Conservation (phyloP, 768 basidiomycete genomes). For the Crepidotus variabilis region DNA sequence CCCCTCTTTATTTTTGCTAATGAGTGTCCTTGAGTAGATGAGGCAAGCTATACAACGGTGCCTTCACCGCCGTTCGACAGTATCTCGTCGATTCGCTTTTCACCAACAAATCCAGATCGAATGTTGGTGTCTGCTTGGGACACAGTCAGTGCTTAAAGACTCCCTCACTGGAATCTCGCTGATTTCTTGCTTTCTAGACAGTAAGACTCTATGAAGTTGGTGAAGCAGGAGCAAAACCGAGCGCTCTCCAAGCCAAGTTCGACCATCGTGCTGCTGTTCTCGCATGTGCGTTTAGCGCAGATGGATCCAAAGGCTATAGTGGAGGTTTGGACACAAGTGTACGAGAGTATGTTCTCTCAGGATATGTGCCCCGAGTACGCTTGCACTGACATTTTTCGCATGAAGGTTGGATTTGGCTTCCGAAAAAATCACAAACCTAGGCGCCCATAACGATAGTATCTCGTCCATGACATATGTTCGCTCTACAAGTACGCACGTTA, state of each 20-base stretch:
- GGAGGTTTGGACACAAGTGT: conserved; percentile 86
- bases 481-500: conserved; percentile 51
- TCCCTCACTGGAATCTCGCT: conserved; percentile 6
- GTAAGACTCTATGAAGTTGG: conserved; percentile 53
- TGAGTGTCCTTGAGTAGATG: neutral
- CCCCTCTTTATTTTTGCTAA: too few relatives aligned
- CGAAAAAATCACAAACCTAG: conserved; percentile 70
- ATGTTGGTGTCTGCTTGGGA: conserved; percentile 92
- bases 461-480: conserved; percentile 71
- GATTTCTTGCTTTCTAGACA: conserved; percentile 19
- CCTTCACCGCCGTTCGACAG: conserved; percentile 80
- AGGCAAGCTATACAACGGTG: neutral
- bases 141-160: conserved; percentile 36
- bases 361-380: conserved; percentile 13
- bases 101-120: conserved; percentile 73
- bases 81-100: conserved; percentile 77
- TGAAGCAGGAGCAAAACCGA: conserved; percentile 53
- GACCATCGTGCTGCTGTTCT: conserved; percentile 88
- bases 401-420: conserved; percentile 71
- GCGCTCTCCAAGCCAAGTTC: conserved; percentile 75
- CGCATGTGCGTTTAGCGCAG: conserved; percentile 69
- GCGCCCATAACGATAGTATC: conserved; percentile 78
- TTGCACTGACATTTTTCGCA: neutral
- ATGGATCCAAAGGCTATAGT: conserved; percentile 67
- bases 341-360: conserved; percentile 53